A percentile compares a stretch with the other conserved stretches of the same genome.
Evolutionary conservation across 2,329 filamentous ascomycete species (phyloP).

Genomic region (Fusarium gaditjirri): DNA sequence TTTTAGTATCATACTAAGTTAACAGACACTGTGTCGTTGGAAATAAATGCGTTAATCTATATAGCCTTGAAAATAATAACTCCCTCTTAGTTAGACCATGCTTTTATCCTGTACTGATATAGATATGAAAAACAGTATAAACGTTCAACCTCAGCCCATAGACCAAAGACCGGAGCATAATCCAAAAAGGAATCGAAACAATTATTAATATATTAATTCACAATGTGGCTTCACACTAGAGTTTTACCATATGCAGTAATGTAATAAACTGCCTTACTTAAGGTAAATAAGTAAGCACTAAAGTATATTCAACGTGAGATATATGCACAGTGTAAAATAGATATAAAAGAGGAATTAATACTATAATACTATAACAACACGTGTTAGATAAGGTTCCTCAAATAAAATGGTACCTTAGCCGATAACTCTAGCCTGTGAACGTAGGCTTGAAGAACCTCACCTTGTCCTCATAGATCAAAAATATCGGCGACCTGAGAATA

Average conservation of each 20-base stretch:
- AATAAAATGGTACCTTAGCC: background rate
- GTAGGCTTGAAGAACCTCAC: background rate
- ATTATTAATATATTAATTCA: background rate
- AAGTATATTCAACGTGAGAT: background rate
- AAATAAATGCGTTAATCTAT: background rate
- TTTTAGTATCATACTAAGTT: background rate
- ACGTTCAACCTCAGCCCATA: background rate
- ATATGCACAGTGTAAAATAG: background rate
- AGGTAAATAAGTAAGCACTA: background rate
- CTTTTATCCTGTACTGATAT: background rate
- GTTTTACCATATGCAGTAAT: too few relatives aligned
- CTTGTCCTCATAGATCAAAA: background rate
- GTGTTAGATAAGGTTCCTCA: background rate
- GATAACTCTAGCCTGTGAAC: background rate
- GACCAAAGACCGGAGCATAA: too few relatives aligned
- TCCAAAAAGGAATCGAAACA: too few relatives aligned
- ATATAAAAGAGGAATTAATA: background rate
- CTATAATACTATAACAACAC: slow-evolving; percentile 16
- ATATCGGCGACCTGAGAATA: background rate
- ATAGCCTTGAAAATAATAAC: background rate
- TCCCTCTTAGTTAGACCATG: too few relatives aligned
- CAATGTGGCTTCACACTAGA: background rate
- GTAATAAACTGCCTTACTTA: background rate
- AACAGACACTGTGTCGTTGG: background rate
- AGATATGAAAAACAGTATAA: background rate